Evolutionary conservation across 106 monocot genomes (phyloP).

Genomic region (Allium sativum): DNA sequence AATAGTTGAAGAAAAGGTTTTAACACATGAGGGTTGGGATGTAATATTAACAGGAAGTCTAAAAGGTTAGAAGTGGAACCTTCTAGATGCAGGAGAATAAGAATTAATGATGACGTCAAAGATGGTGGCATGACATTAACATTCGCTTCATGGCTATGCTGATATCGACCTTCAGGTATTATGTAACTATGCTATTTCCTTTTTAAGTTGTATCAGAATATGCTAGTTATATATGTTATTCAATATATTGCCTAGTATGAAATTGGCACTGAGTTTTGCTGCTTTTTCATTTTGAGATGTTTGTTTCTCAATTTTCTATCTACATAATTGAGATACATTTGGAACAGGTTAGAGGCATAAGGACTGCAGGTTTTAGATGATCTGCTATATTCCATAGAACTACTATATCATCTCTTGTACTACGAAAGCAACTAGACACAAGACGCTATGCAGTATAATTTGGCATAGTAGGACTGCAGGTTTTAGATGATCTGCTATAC

Average conservation of each 20-base stretch:
- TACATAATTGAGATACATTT: background rate
- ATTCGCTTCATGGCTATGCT: slow-evolving; percentile 96
- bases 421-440: slow-evolving; percentile 75
- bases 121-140: slow-evolving; percentile 97
- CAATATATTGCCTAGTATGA: too few relatives aligned
- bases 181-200: too few relatives aligned
- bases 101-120: slow-evolving; percentile 90
- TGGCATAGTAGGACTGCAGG: too few relatives aligned
- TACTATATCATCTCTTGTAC: slow-evolving; percentile 76
- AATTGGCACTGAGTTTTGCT: too few relatives aligned
- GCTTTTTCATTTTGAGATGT: too few relatives aligned
- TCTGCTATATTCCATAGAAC: slow-evolving; percentile 93
- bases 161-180: slow-evolving; percentile 88
- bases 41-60: slow-evolving; percentile 80
- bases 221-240: too few relatives aligned
- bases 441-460: too few relatives aligned
- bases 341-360: slow-evolving; percentile 76
- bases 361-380: slow-evolving; percentile 86
- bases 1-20: slow-evolving; percentile 43
- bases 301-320: too few relatives aligned
- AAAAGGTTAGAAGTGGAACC: slow-evolving; percentile 83
- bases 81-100: slow-evolving; percentile 75
- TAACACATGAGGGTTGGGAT: slow-evolving; percentile 91
- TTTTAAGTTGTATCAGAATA: too few relatives aligned
- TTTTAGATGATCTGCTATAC: too few relatives aligned